Percentiles rank a stretch among this genome's conserved stretches.
phyloP scores from a whole-genome alignment of 129 eudicot genomes.

The Centaurea solstitialis region DNA sequence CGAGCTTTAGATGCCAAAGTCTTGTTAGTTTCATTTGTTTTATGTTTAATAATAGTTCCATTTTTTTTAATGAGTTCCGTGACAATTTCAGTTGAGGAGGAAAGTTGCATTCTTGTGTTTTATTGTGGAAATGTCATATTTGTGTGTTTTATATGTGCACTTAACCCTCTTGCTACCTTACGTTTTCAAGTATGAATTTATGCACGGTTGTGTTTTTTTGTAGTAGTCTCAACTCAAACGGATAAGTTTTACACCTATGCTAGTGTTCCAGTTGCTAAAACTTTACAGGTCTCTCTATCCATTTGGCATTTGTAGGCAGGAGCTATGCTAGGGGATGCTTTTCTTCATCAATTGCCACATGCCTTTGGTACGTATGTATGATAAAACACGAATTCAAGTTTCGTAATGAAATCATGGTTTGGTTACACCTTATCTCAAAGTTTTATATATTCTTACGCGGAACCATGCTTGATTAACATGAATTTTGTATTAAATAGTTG shows the following conservation, averaged over 20 bases:
- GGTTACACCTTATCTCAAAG: neutral
- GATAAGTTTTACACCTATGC: neutral
- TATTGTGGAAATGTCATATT: no score
- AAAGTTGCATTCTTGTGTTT: no score
- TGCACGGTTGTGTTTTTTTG: no score
- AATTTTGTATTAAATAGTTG: neutral
- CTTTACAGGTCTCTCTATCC: neutral
- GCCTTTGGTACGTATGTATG: constrained; percentile 66
- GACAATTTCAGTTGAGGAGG: no score
- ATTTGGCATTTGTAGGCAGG: constrained; percentile 70
- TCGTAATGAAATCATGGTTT: neutral
- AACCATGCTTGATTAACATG: neutral
- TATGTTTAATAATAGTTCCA: no score
- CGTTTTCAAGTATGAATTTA: neutral
- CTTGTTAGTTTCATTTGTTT: neutral
- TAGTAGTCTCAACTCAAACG: no score
- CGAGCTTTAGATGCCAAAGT: neutral
- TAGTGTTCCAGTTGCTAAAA: neutral
- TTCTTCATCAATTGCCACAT: constrained; percentile 97
- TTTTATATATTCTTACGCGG: neutral
- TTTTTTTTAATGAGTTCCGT: no score
- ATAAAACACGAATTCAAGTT: neutral
- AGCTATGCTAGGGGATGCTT: constrained; percentile 99
- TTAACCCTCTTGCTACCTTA: neutral
- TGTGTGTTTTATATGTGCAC: no score